These are phyloP conservation scores for Mycena galericulata DNA, from an alignment of 768 basidiomycete genomes.

Conservation along the genomic window DNA sequence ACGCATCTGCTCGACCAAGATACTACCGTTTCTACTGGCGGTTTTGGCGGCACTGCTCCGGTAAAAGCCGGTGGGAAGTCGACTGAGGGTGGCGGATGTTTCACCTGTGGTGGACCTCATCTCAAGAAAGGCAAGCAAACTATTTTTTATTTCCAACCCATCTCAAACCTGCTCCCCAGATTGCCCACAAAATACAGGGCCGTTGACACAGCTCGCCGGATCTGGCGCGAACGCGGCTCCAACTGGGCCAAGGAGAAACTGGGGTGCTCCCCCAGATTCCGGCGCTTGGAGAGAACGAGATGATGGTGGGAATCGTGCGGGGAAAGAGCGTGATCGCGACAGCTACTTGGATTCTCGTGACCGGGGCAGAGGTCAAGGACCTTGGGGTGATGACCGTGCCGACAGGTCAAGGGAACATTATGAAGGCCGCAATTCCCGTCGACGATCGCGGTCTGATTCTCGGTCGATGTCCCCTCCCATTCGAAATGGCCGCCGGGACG, in stretches of 20 bases:
- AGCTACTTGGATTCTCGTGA: conserved; percentile 36
- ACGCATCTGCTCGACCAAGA: conserved; percentile 97
- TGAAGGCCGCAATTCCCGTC: conserved; percentile 41
- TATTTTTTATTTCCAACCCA: not conserved
- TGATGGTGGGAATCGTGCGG: conserved; percentile 31
- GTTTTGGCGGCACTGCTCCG: conserved; percentile 71
- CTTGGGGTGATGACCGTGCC: conserved; percentile 44
- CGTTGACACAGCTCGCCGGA: conserved; percentile 43
- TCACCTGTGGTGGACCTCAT: conserved; percentile 94
- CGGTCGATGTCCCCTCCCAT: conserved; percentile 37
- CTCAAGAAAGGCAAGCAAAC: conserved; percentile 81
- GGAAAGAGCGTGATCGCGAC: conserved; percentile 34
- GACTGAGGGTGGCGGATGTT: conserved; percentile 80
- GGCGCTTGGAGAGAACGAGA: conserved; percentile 51
- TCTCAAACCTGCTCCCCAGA: conserved; percentile 44
- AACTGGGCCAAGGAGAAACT: conserved; percentile 43
- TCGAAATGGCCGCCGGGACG: conserved; percentile 36
- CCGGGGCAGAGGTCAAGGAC: conserved; percentile 35
- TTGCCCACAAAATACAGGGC: conserved; percentile 64
- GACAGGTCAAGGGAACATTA: conserved; percentile 38
- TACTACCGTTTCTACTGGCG: conserved; percentile 74
- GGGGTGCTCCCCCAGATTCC: conserved; percentile 46
- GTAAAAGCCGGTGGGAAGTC: conserved; percentile 68
- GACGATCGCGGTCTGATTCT: conserved; percentile 31
- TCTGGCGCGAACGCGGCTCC: conserved; percentile 51